Base-by-base conservation (phyloP, 2,329 filamentous ascomycete genomes). In the Ascocoryne sarcoides region DNA sequence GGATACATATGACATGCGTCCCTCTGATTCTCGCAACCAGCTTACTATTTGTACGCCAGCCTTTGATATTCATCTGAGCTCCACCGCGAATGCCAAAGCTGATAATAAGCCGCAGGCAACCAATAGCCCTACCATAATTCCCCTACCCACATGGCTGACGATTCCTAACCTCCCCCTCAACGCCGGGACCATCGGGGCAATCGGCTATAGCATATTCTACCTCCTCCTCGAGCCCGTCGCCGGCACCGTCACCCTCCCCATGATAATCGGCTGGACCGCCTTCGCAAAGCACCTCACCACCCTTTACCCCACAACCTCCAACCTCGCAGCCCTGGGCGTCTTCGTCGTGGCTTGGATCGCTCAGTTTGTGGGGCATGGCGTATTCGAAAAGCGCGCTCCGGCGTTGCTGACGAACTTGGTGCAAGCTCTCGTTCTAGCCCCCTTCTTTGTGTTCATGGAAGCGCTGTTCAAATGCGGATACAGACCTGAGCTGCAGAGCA, bases 371-470 rank as follows among this genome's bases (percentile, higher is more conserved):
- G 92, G 92, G 19, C 92, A 98, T 58, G 89, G 88, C 28, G 77
- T 74, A 37, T 96, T 87, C 53, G 92, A 96, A 64, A 79, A 84
- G 15, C 78, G 90, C 38, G 86, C 89, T 2, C 92, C 90, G 5
- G 90, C 89, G 4, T 66, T 96, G 48, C 67, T 96, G 35, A 89
- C 96, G 65, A 96, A 95, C 57, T 65, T 96, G 31, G 71, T 93
- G 35, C 92, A 96, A 65, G 89, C 92, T 19, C 63, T 96, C 49
- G 90, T 96, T 57, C 71, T 96, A 17, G 92, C 92, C 0, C 92
- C 92, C 7, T 82, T 98, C 57, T 98, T 96, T 55, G 90, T 96
- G 43, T 98, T 92, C 85, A 82, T 98, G 54, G 89, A 96, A 67
- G 66, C 93, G 17, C 71, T 98, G 18, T 98, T 98, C 69, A 79